phyloP scores from a whole-genome alignment of 768 basidiomycete species.

The Boletus vinaceobasis region DNA sequence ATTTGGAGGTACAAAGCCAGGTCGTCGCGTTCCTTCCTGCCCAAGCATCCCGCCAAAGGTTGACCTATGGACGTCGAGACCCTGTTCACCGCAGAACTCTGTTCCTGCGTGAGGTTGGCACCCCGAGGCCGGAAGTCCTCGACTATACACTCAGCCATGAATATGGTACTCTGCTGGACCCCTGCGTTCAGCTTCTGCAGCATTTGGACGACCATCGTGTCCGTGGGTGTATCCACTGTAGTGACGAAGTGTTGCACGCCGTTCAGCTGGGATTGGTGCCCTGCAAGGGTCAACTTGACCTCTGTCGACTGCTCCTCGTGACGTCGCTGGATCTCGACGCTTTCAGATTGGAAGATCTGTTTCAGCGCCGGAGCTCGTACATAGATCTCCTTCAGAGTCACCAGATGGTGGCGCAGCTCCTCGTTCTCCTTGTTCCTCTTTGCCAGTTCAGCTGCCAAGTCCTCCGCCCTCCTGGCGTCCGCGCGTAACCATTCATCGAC shows the following conservation, averaged over 20 bases:
- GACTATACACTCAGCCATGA: constrained; percentile 7
- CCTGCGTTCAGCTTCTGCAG: constrained; percentile 14
- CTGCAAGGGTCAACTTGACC: neutral
- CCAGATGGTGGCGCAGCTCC: neutral
- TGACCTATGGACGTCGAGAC: neutral
- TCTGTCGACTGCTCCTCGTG: neutral
- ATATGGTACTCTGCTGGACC: constrained; percentile 6
- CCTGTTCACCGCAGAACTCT: neutral
- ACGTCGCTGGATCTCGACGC: constrained; percentile 1
- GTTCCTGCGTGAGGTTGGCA: neutral
- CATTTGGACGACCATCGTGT: constrained; percentile 1
- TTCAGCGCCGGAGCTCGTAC: constrained; percentile 4
- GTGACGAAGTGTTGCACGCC: constrained; percentile 1
- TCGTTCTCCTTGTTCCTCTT: constrained; percentile 10
- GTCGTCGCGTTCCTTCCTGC: neutral
- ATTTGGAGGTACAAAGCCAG: constrained; percentile 5
- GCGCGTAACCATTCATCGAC: constrained; percentile 10
- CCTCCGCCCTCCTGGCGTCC: constrained; percentile 5
- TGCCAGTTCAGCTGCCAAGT: constrained; percentile 1
- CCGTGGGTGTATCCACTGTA: constrained; percentile 6
- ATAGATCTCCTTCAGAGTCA: constrained; percentile 8
- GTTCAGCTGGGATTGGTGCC: constrained; percentile 2
- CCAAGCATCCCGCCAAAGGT: neutral
- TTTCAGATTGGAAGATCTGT: constrained; percentile 11
- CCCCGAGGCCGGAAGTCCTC: neutral